Evolutionary conservation across 352 stramenopile species (phyloP), one percentile per base, ranked within the genome.

Genomic region (Globisporangium ultimum): DNA sequence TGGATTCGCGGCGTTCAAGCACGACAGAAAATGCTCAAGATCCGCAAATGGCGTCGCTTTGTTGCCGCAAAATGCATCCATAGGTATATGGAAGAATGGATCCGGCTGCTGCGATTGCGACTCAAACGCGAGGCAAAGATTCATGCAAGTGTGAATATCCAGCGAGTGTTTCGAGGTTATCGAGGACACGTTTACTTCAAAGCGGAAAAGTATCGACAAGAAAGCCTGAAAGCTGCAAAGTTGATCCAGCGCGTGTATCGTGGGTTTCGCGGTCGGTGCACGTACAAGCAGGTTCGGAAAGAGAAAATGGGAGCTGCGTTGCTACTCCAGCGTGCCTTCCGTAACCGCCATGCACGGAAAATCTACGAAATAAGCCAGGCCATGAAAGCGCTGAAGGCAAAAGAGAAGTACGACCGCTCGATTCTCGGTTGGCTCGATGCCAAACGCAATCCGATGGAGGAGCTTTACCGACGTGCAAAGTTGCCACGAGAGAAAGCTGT

Each of bases 361-460:
- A 42, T 89, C 20, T 84, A 64, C 54, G 80, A 85, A 67, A 87
- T 89, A 63, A 74, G 58, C 40, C 77, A 73, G 59, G 77, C 80
- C 11, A 60, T 72, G 2, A 61, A 64, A 6, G 75, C 80, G 11
- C 68, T 89, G 18, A 83, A 78, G 42, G 75, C 77, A 0, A 84
- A 84, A 18, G 77, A 85, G 32, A 72, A 78, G 48, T 71, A 87
- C 50, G 75, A 88, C 28, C 66, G 68, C 45, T 85, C 80, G 12
- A 54, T 87, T 0, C 45, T 82, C 7, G 75, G 75, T 3, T 74
- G 68, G 65, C 41, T 88, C 4, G 73, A 88, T 36, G 64, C 73
- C 15, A 70, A 66, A 68, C 77, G 77, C 15, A 87, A 87, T 52
- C 80, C 80, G 22, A 87, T 88, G 71, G 73, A 87, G 50, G 75